phyloP scores from a whole-genome alignment of 139 green algal genomes.

The Tetratostichococcus sp. region DNA sequence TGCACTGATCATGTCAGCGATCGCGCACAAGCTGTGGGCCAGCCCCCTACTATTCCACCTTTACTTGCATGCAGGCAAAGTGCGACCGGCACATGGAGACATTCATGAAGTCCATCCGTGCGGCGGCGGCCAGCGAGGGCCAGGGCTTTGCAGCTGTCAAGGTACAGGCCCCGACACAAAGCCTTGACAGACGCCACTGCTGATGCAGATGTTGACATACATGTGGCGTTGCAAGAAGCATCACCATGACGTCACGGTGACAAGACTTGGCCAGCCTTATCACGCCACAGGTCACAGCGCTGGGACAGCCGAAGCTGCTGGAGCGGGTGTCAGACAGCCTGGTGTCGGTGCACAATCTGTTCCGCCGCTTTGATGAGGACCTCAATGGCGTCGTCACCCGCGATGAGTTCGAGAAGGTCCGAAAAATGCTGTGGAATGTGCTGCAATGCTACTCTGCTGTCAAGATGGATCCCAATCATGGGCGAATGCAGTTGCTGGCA shows the following conservation, averaged over 20 bases:
- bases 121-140: conserved; percentile 40
- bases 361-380: conserved; percentile 63
- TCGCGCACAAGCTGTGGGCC: no score
- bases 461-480: no score
- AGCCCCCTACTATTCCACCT: no score
- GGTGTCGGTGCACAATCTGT: conserved; percentile 54
- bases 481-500: no score
- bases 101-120: conserved; percentile 66
- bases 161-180: no score
- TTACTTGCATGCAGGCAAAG: not conserved
- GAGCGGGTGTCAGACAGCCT: conserved; percentile 57
- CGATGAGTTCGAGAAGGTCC: conserved; percentile 42
- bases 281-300: conserved; percentile 64
- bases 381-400: conserved; percentile 39
- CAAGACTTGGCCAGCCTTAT: not conserved
- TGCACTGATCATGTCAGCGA: no score
- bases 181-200: no score
- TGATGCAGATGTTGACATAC: no score
- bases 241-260: no score
- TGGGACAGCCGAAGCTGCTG: conserved; percentile 78
- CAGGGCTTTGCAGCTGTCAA: conserved; percentile 82
- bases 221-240: no score
- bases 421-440: not conserved
- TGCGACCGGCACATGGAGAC: conserved; percentile 65
- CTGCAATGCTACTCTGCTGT: no score